Evolutionary conservation across 2,329 filamentous ascomycete species (phyloP), one percentile per base, ranked within the genome.

Genomic region (Botrytis cinerea): DNA sequence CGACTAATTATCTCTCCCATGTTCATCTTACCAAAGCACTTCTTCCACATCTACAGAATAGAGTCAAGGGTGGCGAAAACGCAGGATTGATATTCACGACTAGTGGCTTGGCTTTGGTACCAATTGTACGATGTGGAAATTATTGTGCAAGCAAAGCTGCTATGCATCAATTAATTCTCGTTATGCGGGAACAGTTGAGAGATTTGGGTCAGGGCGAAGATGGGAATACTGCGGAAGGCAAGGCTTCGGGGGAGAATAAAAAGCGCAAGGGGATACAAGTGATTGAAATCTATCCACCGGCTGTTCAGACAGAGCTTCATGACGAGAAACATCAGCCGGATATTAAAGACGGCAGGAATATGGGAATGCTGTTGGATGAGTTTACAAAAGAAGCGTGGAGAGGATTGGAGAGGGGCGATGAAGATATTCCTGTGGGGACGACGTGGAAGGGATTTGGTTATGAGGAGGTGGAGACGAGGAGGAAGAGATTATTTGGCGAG

Each of bases 311-410:
- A 4, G 84, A 86, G 75, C 74, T 86, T 0, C 84, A 86, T 73
- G 83, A 86, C 72, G 82, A 85, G 74, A 81, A 85, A 75, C 84
- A 84, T 32, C 69, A 77, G 59, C 77, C 85, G 73, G 85, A 85
- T 54, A 72, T 82, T 35, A 81, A 84, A 22, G 76, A 78, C 10
- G 85, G 85, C 5, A 80, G 81, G 4, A 77, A 80, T 16, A 74
- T 88, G 25, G 87, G 86, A 4, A 88, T 89, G 84, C 85, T 86
- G 7, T 73, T 87, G 28, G 78, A 77, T 5, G 78, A 82, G 4
- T 88, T 85, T 74, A 82, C 81, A 0, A 81, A 85, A 1, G 78
- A 81, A 45, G 81, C 75, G 12, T 79, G 75, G 75, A 69, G 43
- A 51, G 78, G 76, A 1, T 61, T 78, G 66, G 54, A 45, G 51